Evolutionary conservation across 2,329 filamentous ascomycete species (phyloP), one percentile per base, ranked within the genome.

Genomic region (Escovopsis weberi): DNA sequence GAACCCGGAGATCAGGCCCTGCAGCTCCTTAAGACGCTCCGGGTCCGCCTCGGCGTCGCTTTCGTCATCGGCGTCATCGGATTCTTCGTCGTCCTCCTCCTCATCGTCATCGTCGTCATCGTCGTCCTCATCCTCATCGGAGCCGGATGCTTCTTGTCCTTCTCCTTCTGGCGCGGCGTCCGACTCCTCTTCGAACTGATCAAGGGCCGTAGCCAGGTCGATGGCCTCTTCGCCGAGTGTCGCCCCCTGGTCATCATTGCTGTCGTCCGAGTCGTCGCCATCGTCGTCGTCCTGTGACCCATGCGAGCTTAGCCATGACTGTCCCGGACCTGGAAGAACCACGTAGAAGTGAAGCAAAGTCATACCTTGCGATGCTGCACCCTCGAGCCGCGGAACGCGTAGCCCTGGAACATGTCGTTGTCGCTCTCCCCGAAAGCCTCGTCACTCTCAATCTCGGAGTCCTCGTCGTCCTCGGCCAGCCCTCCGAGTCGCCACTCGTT

Each of bases 341-440:
- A 4, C 23, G 6, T 23, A 23, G 23, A 4, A 23, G 4, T 23
- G 4, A 6, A 23, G 23, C 6, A 6, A 35, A 19, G 12, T 41
- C 50, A 37, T 41, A 61, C 53, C 45, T 59, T 56, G 40, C 43
- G 45, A 36, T 59, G 56, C 42, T 59, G 61, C 2, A 60, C 48
- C 39, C 61, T 63, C 52, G 65, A 69, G 10, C 70, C 72, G 1
- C 70, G 54, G 46, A 78, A 78, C 0, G 67, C 54, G 53, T 81
- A 93, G 10, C 78, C 84, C 49, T 86, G 78, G 50, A 94, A 93
- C 48, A 72, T 74, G 57, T 94, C 88, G 54, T 91, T 80, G 54
- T 94, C 88, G 53, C 85, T 91, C 50, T 85, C 80, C 4, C 86
- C 85, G 68, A 94, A 86, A 2, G 89, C 88, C 54, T 93, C 85